Conservation (phyloP, 768 basidiomycete species). For the Melanogaster broomeanus region DNA sequence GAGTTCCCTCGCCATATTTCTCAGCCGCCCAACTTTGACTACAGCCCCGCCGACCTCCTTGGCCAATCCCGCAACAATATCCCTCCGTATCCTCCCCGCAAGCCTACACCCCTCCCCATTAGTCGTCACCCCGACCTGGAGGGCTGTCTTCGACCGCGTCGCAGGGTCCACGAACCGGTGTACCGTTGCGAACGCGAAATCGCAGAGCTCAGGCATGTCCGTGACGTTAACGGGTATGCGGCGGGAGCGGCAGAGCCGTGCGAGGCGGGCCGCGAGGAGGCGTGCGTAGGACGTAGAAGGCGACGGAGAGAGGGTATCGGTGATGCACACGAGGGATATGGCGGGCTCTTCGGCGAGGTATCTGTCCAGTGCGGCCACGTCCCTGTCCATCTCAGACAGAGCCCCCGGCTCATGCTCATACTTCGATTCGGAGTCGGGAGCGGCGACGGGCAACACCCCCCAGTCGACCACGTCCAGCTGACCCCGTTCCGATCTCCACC, state of each 20-base stretch:
- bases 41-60: constrained; percentile 75
- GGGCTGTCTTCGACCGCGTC: constrained; percentile 45
- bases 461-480: constrained; percentile 65
- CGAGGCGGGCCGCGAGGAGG: constrained; percentile 59
- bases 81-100: constrained; percentile 74
- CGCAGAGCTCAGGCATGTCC: constrained; percentile 83
- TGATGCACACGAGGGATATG: constrained; percentile 70
- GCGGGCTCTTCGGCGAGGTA: constrained; percentile 40
- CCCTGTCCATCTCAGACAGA: constrained; percentile 26
- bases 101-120: constrained; percentile 92
- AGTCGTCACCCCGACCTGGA: constrained; percentile 85
- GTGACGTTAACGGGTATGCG: constrained; percentile 84
- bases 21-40: constrained; percentile 67
- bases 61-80: constrained; percentile 77
- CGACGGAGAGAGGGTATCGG: constrained; percentile 66
- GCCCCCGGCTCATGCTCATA: not conserved
- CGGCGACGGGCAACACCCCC: constrained; percentile 26
- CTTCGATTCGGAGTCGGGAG: constrained; percentile 35
- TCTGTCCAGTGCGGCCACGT: constrained; percentile 47
- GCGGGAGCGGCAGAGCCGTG: constrained; percentile 51
- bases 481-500: constrained; percentile 55
- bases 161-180: constrained; percentile 72
- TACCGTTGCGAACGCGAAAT: constrained; percentile 84
- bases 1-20: constrained; percentile 49
- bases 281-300: constrained; percentile 35